These are phyloP conservation scores for Trametes coccinea DNA, from an alignment of 768 basidiomycete species.

Conservation along the genomic window DNA sequence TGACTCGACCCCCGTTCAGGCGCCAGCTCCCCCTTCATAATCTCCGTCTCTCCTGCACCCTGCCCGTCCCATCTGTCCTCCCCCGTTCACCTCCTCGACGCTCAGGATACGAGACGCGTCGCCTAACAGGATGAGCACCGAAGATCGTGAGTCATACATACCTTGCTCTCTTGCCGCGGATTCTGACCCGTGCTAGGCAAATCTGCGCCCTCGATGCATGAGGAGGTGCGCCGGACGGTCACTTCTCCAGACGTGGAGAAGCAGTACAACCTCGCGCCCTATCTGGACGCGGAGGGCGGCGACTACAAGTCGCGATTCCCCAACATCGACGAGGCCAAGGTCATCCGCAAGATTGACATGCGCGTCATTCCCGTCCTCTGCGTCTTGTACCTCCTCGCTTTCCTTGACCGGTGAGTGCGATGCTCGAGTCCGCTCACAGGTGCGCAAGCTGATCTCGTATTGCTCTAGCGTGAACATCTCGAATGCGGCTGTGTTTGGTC, in stretches of 20 bases:
- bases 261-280: constrained; percentile 20
- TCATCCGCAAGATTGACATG: constrained; percentile 38
- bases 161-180: neutral
- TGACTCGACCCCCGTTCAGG: constrained; percentile 13
- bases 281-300: constrained; percentile 12
- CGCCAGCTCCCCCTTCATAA: constrained; percentile 6
- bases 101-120: neutral
- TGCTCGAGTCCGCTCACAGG: neutral
- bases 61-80: neutral
- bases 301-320: constrained; percentile 26
- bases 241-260: constrained; percentile 17
- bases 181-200: neutral
- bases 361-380: constrained; percentile 44
- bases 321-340: constrained; percentile 30
- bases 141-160: constrained; percentile 1
- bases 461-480: constrained; percentile 33
- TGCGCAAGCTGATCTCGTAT: neutral
- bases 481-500: constrained; percentile 34
- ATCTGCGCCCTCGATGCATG: constrained; percentile 6
- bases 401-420: constrained; percentile 36
- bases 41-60: neutral
- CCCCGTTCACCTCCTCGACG: neutral
- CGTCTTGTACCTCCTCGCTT: constrained; percentile 44
- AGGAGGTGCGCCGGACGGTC: neutral
- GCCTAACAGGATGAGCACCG: constrained; percentile 3